A percentile compares a stretch with the other conserved stretches of the same genome.
Evolutionary conservation across 2,329 filamentous ascomycete genomes (phyloP).

Genomic region (Aureobasidium sp.): DNA sequence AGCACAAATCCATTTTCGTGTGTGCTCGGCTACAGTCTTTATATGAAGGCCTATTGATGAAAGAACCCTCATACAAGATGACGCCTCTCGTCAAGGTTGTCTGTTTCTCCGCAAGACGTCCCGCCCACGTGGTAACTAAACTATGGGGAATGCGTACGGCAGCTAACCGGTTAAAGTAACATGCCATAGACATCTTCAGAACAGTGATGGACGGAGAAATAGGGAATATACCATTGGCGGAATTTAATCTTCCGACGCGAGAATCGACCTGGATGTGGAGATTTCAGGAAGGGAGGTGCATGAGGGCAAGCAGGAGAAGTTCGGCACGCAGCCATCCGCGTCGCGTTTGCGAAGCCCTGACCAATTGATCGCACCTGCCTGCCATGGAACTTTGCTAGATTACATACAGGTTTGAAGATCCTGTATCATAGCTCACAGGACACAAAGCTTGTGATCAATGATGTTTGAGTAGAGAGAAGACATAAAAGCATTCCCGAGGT

Average conservation of each 20-base stretch:
- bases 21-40: not conserved
- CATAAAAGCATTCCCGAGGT: too few species aligned
- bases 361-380: not conserved
- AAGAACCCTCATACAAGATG: not conserved
- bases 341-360: not conserved
- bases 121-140: slow-evolving; percentile 2
- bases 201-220: not conserved
- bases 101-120: slow-evolving; percentile 7
- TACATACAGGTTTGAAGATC: not conserved
- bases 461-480: too few species aligned
- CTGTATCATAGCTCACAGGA: too few species aligned
- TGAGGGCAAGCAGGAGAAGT: not conserved
- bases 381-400: not conserved
- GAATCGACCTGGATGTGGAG: not conserved
- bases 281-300: not conserved
- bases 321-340: not conserved
- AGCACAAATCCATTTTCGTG: not conserved
- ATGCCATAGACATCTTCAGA: not conserved
- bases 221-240: not conserved
- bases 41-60: not conserved
- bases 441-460: not conserved
- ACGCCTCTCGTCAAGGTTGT: not conserved
- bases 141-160: not conserved
- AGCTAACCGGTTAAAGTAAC: not conserved
- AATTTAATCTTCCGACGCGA: not conserved